Evolutionary conservation across 106 monocot species (phyloP).

Genomic region (Allium sativum): DNA sequence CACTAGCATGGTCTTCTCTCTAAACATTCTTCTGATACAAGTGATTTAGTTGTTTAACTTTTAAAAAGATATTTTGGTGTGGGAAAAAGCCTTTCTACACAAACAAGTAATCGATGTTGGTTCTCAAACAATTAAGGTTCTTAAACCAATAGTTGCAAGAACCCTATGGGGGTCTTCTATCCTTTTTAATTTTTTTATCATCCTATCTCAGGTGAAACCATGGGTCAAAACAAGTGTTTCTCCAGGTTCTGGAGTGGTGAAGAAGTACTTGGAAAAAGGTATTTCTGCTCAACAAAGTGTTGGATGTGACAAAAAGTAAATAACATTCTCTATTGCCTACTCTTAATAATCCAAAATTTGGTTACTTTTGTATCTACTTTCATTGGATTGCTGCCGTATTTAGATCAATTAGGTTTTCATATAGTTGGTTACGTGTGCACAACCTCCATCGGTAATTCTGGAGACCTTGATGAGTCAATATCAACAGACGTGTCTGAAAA

Average conservation of each 20-base stretch:
- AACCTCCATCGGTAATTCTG: conserved; percentile 97
- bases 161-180: conserved; percentile 1
- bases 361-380: conserved; percentile 2
- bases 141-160: no score
- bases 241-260: conserved; percentile 88
- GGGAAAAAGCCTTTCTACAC: no score
- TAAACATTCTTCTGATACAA: no score
- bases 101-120: no score
- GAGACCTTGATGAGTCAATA: conserved; percentile 87
- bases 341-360: not conserved
- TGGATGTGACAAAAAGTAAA: not conserved
- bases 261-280: conserved; percentile 87
- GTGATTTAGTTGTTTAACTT: no score
- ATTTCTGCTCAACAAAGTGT: not conserved
- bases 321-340: not conserved
- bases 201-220: conserved; percentile 65
- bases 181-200: not conserved
- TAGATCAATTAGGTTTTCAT: conserved; percentile 79
- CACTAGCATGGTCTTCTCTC: no score
- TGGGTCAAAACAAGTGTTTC: conserved; percentile 96
- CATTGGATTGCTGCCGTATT: conserved; percentile 86
- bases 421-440: conserved; percentile 98
- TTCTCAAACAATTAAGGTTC: no score
- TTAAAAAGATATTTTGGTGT: no score
- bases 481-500: conserved; percentile 75